A percentile compares a stretch with the other conserved stretches of the same genome.
These are phyloP conservation scores for Talaromyces ruber DNA, from an alignment of 495 filamentous ascomycete species.

Conservation along the genomic window DNA sequence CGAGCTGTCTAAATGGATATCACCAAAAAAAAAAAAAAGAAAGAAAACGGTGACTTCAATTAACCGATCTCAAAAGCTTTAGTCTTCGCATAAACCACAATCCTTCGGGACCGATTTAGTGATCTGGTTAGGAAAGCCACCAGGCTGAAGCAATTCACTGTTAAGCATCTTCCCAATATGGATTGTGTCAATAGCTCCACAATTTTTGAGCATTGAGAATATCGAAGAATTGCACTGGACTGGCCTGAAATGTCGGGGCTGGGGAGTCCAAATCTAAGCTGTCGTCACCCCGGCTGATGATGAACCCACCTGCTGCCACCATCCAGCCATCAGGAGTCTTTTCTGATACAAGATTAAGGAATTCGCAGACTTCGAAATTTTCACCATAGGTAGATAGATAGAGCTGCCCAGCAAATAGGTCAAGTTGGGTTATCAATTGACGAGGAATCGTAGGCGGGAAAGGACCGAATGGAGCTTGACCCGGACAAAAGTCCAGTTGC, in stretches of 20 bases:
- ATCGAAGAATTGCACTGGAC: constrained; percentile 47
- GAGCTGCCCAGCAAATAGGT: constrained; percentile 60
- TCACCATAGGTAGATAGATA: constrained; percentile 47
- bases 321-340: constrained; percentile 35
- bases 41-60: neutral
- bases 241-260: constrained; percentile 29
- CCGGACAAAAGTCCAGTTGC: neutral
- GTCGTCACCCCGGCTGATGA: constrained; percentile 11
- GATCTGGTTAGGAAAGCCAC: neutral
- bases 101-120: neutral
- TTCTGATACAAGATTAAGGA: constrained; percentile 32
- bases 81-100: neutral
- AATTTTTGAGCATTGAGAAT: constrained; percentile 39
- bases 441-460: constrained; percentile 5
- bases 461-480: too few relatives aligned
- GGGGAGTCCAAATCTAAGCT: neutral
- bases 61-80: neutral
- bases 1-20: neutral
- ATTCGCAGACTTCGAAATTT: constrained; percentile 32
- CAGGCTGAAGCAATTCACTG: constrained; percentile 27
- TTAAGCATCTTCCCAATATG: constrained; percentile 45
- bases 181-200: constrained; percentile 40
- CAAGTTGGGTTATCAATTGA: constrained; percentile 37
- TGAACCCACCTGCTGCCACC: constrained; percentile 21
- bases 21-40: neutral